Base-by-base conservation (phyloP, 768 basidiomycete genomes). In the Guyanaporus albipodus region DNA sequence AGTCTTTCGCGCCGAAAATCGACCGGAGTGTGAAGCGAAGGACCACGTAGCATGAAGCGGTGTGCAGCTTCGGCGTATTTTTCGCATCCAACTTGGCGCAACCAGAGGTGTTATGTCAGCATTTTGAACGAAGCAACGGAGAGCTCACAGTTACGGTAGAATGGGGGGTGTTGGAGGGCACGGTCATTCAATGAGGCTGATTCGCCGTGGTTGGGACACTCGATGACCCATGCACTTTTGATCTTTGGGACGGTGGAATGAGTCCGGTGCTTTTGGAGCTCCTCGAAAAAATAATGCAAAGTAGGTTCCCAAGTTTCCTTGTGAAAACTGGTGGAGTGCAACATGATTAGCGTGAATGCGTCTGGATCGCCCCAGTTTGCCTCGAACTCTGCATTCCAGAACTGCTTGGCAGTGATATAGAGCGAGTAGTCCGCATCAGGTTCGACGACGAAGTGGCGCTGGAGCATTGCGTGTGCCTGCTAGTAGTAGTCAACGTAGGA, bases 301-400 rank as follows among this genome's bases (percentile, higher is more conserved):
- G 76, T 73, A 2, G 84, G 81, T 52, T 83, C 80, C 82, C 81
- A 86, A 3, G 77, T 80, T 65, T 87, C 84, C 60, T 85, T 85
- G 67, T 84, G 83, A 55, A 83, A 86, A 60, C 83, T 82, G 2
- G 84, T 85, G 4, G 82, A 78, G 59, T 86, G 84, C 2, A 84
- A 66, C n/a, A 83, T 57, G 26, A 85, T 66, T 27, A 85, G 68
- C 0, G 83, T 84, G 48, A 77, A 58, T 5, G 75, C 80, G 28
- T 73, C 64, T 6, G 67, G 68, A 54, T 76, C 67, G 8, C 55
- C 43, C 36, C 56, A 54, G 44, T 74, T 55, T 1, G 53, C 58
- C 21, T 70, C 70, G 42, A 73, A 66, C 23, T 68, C 67, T 3
- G 71, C 60, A 22, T 67, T 49, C 75, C 75, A 78, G 55, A 80